Base-by-base conservation (phyloP, 2,329 filamentous ascomycete species). In the Colletotrichum sp. region DNA sequence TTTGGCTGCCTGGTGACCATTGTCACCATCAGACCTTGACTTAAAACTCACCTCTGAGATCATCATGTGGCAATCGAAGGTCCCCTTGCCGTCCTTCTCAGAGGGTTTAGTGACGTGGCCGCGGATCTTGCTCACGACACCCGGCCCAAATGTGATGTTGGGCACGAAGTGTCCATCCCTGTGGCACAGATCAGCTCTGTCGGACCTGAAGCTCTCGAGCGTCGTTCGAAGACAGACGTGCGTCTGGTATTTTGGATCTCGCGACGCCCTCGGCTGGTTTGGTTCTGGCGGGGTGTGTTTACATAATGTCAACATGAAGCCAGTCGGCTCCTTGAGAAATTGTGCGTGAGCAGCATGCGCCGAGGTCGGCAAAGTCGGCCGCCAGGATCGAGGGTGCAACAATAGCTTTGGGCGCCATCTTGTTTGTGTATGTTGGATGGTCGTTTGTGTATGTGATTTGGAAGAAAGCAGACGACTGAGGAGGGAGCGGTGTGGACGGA, bases 61-160 rank as follows among this genome's bases (percentile, higher is more conserved):
- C 97, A 99, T 99, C 97, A 99, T 99, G 87, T 99, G 97, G 90
- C 97, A 99, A 87, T 99, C 97, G 84, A 99, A 99, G 16, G 96
- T 99, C 77, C 97, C 97, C 80, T 93, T 94, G 69, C 95, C 96
- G 79, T 94, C 89, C 39, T 90, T 90, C 68, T 90, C 88, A 55
- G 89, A 89, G 5, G 96, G 96, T 80, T 90, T 90, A 73, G 95
- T 93, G 81, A 99, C 96, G 81, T 98, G 95, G 62, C 91, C 89
- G 78, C 97, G 93, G 81, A 99, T 97, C 89, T 96, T 98, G 80
- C 95, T 96, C 62, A 99, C 97, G 49, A 99, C 96, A 7, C 96
- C 96, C 24, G 96, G 93, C 76, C 97, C 97, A 83, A 99, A 98
- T 64, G 97, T 99, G 86, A 99, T 96, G 88, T 99, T 99, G 69